phyloP scores from a whole-genome alignment of 345 rosid genomes.

The Cardamine chenopodiifolia region DNA sequence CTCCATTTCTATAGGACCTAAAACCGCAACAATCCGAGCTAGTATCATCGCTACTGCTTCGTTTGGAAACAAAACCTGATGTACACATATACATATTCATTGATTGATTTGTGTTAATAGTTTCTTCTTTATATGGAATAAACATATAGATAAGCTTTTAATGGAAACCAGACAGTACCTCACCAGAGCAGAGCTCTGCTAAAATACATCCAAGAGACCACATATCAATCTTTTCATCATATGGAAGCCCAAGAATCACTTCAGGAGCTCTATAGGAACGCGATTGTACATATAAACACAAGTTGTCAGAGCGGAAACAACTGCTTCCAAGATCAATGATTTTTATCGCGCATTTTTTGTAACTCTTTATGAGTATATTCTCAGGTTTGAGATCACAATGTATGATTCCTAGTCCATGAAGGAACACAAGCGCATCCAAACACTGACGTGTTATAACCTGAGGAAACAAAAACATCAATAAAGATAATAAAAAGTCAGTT shows the following conservation, averaged over 20 bases:
- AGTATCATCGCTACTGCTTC: conserved; percentile 79
- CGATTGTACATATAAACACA: conserved; percentile 86
- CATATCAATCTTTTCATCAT: conserved; percentile 82
- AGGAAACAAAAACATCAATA: conserved; percentile 4
- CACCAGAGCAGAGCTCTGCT: conserved; percentile 90
- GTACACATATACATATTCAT: neutral
- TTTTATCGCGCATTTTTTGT: conserved; percentile 73
- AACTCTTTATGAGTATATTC: conserved; percentile 84
- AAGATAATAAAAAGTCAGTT: neutral
- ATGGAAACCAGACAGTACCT: conserved; percentile 54
- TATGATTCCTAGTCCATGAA: conserved; percentile 82
- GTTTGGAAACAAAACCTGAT: conserved; percentile 88
- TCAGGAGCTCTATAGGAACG: conserved; percentile 98
- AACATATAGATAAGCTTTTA: neutral
- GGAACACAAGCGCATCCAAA: conserved; percentile 85
- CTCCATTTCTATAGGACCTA: conserved; percentile 78
- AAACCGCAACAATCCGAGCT: conserved; percentile 66
- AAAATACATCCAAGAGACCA: conserved; percentile 98
- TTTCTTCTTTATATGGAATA: neutral
- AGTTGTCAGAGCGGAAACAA: conserved; percentile 79
- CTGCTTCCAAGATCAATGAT: conserved; percentile 99
- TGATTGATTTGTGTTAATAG: neutral
- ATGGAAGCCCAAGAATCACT: conserved; percentile 91
- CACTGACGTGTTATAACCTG: conserved; percentile 86
- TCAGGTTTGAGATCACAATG: conserved; percentile 98